Conservation (phyloP, 208 protist genomes). For the Trypanosoma melophagium region DNA sequence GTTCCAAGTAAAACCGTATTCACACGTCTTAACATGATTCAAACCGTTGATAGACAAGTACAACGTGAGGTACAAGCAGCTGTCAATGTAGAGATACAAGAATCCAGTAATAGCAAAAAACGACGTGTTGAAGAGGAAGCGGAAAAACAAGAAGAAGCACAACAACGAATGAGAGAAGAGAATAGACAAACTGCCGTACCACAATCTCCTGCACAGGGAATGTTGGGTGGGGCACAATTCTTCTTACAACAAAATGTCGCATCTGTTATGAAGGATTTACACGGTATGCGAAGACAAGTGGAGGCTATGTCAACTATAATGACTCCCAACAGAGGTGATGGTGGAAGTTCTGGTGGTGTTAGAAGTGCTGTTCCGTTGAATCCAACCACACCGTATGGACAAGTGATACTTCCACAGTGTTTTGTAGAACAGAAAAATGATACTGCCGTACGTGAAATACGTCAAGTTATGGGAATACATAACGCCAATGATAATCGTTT, state of each 20-base stretch:
- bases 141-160: constrained; percentile 36
- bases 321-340: constrained; percentile 19
- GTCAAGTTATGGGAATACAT: constrained; percentile 77
- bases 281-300: constrained; percentile 33
- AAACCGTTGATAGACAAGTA: constrained; percentile 34
- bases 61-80: not conserved
- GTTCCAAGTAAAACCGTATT: constrained; percentile 45
- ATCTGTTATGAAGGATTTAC: constrained; percentile 61
- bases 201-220: constrained; percentile 1
- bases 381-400: constrained; percentile 67
- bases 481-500: constrained; percentile 66
- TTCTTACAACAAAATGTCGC: constrained; percentile 26
- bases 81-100: not conserved
- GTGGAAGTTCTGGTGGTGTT: constrained; percentile 24
- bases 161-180: constrained; percentile 29
- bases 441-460: constrained; percentile 82
- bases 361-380: constrained; percentile 15
- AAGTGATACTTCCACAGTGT: constrained; percentile 77
- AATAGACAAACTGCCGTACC: constrained; percentile 33
- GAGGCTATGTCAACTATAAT: constrained; percentile 4
- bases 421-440: constrained; percentile 89
- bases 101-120: constrained; percentile 1
- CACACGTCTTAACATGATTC: constrained; percentile 45
- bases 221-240: constrained; percentile 6
- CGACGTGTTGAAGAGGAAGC: constrained; percentile 20